phyloP scores from a whole-genome alignment of 164 flowering plant species.

The Houttuynia cordata region DNA sequence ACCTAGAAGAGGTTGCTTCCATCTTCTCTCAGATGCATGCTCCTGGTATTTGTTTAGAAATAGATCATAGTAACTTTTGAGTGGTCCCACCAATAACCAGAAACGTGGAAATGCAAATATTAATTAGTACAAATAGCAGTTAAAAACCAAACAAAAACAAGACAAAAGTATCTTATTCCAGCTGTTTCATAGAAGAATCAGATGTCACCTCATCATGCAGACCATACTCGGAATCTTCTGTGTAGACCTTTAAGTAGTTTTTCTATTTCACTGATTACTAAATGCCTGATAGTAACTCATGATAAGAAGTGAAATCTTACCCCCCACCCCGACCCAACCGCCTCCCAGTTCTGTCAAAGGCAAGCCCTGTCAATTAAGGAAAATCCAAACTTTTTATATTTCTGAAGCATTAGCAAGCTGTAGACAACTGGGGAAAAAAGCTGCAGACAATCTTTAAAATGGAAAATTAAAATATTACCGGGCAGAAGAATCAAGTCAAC shows the following conservation, averaged over 20 bases:
- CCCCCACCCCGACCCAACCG: slow-evolving; percentile 98
- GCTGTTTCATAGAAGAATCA: too few species aligned
- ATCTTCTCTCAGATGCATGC: slow-evolving; percentile 44
- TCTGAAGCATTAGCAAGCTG: too few species aligned
- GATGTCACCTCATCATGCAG: too few species aligned
- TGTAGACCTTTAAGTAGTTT: too few species aligned
- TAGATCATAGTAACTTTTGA: slow-evolving; percentile 68
- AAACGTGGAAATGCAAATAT: not conserved
- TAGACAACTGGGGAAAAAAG: too few species aligned
- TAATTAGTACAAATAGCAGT: not conserved
- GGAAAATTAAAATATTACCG: slow-evolving; percentile 28
- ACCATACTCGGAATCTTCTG: too few species aligned
- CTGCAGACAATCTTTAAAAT: not conserved
- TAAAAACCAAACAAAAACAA: not conserved
- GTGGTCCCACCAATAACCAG: not conserved
- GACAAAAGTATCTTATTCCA: too few species aligned
- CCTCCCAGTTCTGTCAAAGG: slow-evolving; percentile 87
- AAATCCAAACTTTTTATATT: not conserved
- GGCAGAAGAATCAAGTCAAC: slow-evolving; percentile 84
- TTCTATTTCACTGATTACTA: not conserved
- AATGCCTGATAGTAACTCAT: not conserved
- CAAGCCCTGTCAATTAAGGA: slow-evolving; percentile 50
- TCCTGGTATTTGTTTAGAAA: slow-evolving; percentile 68
- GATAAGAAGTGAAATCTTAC: slow-evolving; percentile 26
- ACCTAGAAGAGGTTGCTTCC: slow-evolving; percentile 91